Conservation (phyloP, 768 basidiomycete species). For the Tulasnella sp. region DNA sequence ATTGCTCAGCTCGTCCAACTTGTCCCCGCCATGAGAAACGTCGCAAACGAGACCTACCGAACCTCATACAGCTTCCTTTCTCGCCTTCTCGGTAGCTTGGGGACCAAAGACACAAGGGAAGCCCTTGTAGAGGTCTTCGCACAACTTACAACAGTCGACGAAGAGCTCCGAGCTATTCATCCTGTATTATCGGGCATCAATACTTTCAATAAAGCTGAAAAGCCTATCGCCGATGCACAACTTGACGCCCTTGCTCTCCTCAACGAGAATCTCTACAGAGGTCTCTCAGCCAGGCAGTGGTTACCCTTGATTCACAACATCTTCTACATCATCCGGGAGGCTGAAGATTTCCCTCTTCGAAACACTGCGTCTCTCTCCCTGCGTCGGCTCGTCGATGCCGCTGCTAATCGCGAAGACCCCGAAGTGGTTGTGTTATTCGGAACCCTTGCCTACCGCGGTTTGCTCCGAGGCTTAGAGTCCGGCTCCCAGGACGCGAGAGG, state of each 20-base stretch:
- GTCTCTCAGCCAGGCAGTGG: constrained; percentile 61
- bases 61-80: constrained; percentile 66
- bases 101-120: constrained; percentile 65
- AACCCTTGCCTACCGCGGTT: constrained; percentile 64
- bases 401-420: constrained; percentile 41
- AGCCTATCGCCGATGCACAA: constrained; percentile 88
- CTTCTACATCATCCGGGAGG: constrained; percentile 83
- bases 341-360: constrained; percentile 80
- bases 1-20: constrained; percentile 61
- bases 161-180: constrained; percentile 49
- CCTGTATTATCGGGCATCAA: constrained; percentile 67
- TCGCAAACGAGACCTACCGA: constrained; percentile 44
- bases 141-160: constrained; percentile 48
- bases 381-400: constrained; percentile 69
- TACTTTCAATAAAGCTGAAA: constrained; percentile 76
- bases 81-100: constrained; percentile 70
- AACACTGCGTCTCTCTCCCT: constrained; percentile 73
- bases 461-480: constrained; percentile 75
- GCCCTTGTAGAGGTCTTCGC: constrained; percentile 65
- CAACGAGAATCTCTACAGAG: constrained; percentile 60
- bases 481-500: constrained; percentile 82
- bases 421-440: constrained; percentile 52
- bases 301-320: constrained; percentile 77
- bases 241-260: constrained; percentile 68
- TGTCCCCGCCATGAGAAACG: constrained; percentile 57